Base-by-base conservation (phyloP, 164 flowering plant genomes). In the Platanus orientalis region DNA sequence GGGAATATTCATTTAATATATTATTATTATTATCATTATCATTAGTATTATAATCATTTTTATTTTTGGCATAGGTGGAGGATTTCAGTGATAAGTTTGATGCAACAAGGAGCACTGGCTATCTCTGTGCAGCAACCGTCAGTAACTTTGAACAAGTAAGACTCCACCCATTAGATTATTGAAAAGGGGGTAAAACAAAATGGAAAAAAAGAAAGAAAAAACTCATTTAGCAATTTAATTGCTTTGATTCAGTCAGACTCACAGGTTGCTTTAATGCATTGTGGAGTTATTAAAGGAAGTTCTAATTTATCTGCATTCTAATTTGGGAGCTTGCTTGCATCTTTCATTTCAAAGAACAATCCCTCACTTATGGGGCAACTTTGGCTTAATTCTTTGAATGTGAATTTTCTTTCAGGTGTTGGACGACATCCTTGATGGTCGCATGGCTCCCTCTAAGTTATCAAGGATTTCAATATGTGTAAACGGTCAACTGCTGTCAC, bases 31-130 rank as follows among this genome's bases (percentile, higher is more conserved):
- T n/a, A n/a, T 57, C 42, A 45, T 12, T 45, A 2, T 47, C 50
- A 1, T 12, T 24, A 32, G n/a, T n/a, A n/a, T 57, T 23, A 45
- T 12, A 30, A 2, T 47, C 50, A 2, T 14, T 20, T 24, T 56
- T n/a, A 51, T 52, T 25, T 27, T 25, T 64, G 57, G 0, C 65
- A 25, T 68, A 94, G 98, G 90, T 90, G 70, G 82, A 81, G 63
- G 76, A 82, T 56, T 72, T 75, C 61, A 75, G 73, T 53, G 67
- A 78, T 64, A 85, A 84, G 57, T 90, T 83, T 76, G 98, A 94
- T 79, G 97, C 98, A 61, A 76, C 82, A 39, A 80, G 98, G 78
- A 94, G 98, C 81, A 84, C 95, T n/a, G 98, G 98, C 60, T 79
- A 82, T 70, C 83, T 94, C 6, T 94, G 98, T 81, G 94, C 86